Base-by-base conservation (phyloP, 2,329 filamentous ascomycete species). In the Graphium sp. region DNA sequence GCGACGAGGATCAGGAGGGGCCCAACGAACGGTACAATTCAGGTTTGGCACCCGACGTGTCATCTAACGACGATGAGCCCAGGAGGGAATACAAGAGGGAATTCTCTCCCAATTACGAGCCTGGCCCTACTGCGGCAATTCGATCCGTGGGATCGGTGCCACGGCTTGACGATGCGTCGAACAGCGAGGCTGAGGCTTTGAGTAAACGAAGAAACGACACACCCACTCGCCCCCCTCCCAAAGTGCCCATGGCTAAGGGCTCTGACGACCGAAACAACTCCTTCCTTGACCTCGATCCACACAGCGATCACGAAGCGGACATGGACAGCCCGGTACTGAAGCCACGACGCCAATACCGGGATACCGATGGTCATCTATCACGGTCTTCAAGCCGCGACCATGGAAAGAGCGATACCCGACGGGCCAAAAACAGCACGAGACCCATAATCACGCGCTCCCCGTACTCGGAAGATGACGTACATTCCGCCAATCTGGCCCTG, bases 21-120 rank as follows among this genome's bases (percentile, higher is more conserved):
- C 24, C 20, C 25, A 37, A 13, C 6, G 28, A n/a, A 22, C 30
- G 26, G 17, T 31, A 28, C 21, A 32, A 19, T 15, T 20, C 19
- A 18, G 29, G 28, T 22, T 24, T 12, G 13, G 23, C 27, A 15
- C 15, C 23, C 8, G 21, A 15, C 16, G 31, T 25, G 11, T 9
- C 26, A n/a, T 18, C 16, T 18, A 19, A 42, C 13, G 38, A 43
- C 11, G 45, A 50, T 14, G 42, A 43, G 5, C 47, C 47, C 9
- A 39, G 41, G 27, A 32, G 48, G 38, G 38, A 52, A 13, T 57
- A 52, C 29, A 50, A 59, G 21, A 59, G 70, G 36, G 71, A 74
- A 3, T 83, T 84, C 44, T 83, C 79, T 12, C 74, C 75, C 9
- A 74, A 77, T 30, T 84, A 84, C 47, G 74, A 76, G 25, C 76